Evolutionary conservation across 805 yeast genomes (phyloP).

Genomic region (Cyberlindnera xishuangbannaensis): DNA sequence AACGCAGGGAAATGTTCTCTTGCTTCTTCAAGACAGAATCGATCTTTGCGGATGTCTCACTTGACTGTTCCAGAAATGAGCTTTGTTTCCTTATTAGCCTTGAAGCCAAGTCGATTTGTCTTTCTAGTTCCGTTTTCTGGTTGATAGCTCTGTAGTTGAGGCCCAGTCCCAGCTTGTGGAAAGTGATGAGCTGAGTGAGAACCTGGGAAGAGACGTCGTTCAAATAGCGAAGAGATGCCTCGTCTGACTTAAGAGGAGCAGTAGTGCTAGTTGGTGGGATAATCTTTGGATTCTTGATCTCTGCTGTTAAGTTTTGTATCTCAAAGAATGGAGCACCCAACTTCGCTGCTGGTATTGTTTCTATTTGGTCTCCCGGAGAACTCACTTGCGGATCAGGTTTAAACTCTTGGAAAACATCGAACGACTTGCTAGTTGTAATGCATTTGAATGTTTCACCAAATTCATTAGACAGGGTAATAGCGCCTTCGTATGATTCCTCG

Average conservation of each 20-base stretch:
- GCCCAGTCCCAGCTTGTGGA: constrained; percentile 30
- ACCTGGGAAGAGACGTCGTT: constrained; percentile 21
- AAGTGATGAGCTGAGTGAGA: constrained; percentile 6
- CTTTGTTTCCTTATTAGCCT: constrained; percentile 20
- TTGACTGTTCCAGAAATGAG: constrained; percentile 12
- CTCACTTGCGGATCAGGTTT: too few species aligned
- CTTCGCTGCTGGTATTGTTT: constrained; percentile 2
- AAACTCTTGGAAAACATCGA: constrained; percentile 4
- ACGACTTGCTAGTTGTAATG: constrained; percentile 4
- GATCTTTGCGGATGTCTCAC: constrained; percentile 13
- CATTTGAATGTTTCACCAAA: constrained; percentile 3
- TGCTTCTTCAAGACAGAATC: constrained; percentile 28
- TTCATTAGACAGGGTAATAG: constrained; percentile 3
- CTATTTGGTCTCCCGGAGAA: too few species aligned
- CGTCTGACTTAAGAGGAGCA: constrained; percentile 8
- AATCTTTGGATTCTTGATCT: constrained; percentile 1
- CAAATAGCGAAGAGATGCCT: constrained; percentile 13
- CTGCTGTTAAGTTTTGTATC: constrained; percentile 5
- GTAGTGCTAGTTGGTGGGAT: constrained; percentile 6
- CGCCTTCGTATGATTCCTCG: constrained; percentile 10
- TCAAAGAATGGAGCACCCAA: constrained; percentile 10
- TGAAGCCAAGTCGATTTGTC: constrained; percentile 31
- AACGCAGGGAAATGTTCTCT: constrained; percentile 27
- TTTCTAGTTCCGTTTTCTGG: constrained; percentile 37
- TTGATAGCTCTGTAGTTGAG: constrained; percentile 31